A percentile compares a stretch with the other conserved stretches of the same genome.
phyloP scores from a whole-genome alignment of 169 alveolate species.

The Miamiensis avidus region DNA sequence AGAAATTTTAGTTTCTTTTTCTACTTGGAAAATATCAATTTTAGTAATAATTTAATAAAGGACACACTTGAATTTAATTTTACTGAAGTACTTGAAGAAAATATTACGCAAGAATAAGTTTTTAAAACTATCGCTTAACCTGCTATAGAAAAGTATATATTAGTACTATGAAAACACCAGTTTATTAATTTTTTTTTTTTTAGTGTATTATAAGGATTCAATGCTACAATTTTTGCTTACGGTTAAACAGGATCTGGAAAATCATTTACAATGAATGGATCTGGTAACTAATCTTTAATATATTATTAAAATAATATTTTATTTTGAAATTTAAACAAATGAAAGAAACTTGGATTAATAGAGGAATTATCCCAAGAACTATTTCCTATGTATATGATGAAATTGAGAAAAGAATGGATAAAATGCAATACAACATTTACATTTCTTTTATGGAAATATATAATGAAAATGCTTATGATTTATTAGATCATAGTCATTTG shows the following conservation, averaged over 20 bases:
- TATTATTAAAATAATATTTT: neutral
- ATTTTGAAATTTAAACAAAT: neutral
- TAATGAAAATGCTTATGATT: constrained; percentile 85
- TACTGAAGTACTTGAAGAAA: constrained; percentile 70
- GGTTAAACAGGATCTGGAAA: constrained; percentile 81
- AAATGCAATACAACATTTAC: constrained; percentile 59
- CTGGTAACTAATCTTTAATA: constrained; percentile 10
- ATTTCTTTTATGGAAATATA: constrained; percentile 85
- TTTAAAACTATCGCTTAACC: constrained; percentile 72
- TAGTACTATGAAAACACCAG: neutral
- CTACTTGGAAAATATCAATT: neutral
- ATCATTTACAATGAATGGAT: constrained; percentile 76
- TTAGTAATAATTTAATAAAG: neutral
- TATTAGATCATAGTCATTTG: constrained; percentile 73
- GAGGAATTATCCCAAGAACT: constrained; percentile 85
- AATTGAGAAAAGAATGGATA: constrained; percentile 48
- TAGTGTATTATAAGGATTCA: constrained; percentile 73
- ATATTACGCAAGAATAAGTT: constrained; percentile 70
- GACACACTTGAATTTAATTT: constrained; percentile 65
- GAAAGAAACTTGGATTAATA: constrained; percentile 60
- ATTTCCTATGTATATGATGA: constrained; percentile 73
- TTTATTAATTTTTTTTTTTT: too few relatives aligned
- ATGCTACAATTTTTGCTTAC: constrained; percentile 79
- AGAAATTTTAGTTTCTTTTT: too few relatives aligned
- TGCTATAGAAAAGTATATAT: constrained; percentile 62